phyloP scores from a whole-genome alignment of 768 basidiomycete genomes.

The Leccinum obscurum region DNA sequence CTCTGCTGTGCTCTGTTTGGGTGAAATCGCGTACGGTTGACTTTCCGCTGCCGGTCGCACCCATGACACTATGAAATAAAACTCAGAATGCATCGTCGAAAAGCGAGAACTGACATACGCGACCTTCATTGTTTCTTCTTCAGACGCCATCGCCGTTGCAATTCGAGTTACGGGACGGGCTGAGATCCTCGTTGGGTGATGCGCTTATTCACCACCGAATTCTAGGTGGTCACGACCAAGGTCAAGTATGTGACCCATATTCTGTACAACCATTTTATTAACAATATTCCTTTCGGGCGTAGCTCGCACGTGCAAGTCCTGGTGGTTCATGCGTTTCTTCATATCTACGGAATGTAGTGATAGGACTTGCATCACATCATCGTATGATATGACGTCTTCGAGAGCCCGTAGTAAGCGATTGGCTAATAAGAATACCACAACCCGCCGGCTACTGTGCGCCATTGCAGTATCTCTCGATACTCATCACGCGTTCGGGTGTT shows the following conservation, averaged over 20 bases:
- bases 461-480: too few species aligned
- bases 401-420: too few species aligned
- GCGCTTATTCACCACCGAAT: not conserved
- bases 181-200: not conserved
- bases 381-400: too few species aligned
- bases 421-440: too few species aligned
- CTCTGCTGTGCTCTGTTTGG: not conserved
- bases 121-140: conserved; percentile 18
- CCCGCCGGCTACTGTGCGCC: too few species aligned
- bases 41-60: conserved; percentile 26
- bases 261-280: conserved; percentile 4
- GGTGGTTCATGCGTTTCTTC: conserved; percentile 2
- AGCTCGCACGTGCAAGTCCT: not conserved
- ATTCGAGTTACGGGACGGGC: not conserved
- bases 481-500: too few species aligned
- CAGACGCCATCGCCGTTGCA: conserved; percentile 8
- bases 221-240: not conserved
- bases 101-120: conserved; percentile 13
- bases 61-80: conserved; percentile 20
- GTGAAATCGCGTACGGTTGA: conserved; percentile 19
- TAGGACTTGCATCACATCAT: not conserved
- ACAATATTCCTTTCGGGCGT: not conserved
- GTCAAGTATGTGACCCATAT: not conserved
- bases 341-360: not conserved
- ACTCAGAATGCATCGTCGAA: conserved; percentile 1